These are phyloP conservation scores for Phoma sp. DNA, from an alignment of 2,329 filamentous ascomycete genomes.

Conservation along the genomic window DNA sequence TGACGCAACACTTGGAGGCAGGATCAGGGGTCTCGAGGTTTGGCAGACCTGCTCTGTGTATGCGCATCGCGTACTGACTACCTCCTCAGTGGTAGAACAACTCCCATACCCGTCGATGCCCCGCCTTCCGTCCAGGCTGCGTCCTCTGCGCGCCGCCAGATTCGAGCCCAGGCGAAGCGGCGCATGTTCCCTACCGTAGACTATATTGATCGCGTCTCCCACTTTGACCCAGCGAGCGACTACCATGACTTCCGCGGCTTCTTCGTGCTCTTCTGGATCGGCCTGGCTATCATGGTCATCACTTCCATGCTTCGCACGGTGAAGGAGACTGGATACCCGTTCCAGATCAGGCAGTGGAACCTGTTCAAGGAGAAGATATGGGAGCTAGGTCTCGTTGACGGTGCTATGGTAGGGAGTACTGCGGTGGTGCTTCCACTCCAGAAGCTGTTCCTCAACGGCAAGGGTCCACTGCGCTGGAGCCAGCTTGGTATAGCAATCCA, in stretches of 20 bases:
- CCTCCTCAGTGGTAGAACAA: slow-evolving; percentile 73
- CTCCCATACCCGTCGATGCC: slow-evolving; percentile 84
- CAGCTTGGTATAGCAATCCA: slow-evolving; percentile 81
- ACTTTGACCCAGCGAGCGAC: slow-evolving; percentile 92
- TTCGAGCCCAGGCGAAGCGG: slow-evolving; percentile 78
- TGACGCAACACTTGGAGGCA: slow-evolving; percentile 31
- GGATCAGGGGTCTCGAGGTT: slow-evolving; percentile 47
- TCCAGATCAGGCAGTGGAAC: slow-evolving; percentile 85
- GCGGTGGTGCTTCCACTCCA: slow-evolving; percentile 77
- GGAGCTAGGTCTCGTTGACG: slow-evolving; percentile 83
- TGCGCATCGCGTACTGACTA: slow-evolving; percentile 22
- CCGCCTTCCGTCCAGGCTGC: slow-evolving; percentile 90
- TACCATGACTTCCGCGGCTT: slow-evolving; percentile 96
- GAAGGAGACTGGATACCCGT: slow-evolving; percentile 88
- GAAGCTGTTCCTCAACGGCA: slow-evolving; percentile 65
- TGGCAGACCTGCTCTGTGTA: slow-evolving; percentile 51
- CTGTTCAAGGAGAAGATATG: slow-evolving; percentile 88
- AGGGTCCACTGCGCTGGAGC: slow-evolving; percentile 71
- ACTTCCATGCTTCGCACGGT: slow-evolving; percentile 92
- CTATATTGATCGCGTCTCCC: slow-evolving; percentile 87
- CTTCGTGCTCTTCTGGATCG: slow-evolving; percentile 98
- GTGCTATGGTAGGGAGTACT: slow-evolving; percentile 82
- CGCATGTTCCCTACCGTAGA: slow-evolving; percentile 93
- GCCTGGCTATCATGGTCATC: slow-evolving; percentile 93
- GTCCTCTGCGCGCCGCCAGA: slow-evolving; percentile 82